Base-by-base conservation (phyloP, 495 filamentous ascomycete species). In the Penicillium salamii region DNA sequence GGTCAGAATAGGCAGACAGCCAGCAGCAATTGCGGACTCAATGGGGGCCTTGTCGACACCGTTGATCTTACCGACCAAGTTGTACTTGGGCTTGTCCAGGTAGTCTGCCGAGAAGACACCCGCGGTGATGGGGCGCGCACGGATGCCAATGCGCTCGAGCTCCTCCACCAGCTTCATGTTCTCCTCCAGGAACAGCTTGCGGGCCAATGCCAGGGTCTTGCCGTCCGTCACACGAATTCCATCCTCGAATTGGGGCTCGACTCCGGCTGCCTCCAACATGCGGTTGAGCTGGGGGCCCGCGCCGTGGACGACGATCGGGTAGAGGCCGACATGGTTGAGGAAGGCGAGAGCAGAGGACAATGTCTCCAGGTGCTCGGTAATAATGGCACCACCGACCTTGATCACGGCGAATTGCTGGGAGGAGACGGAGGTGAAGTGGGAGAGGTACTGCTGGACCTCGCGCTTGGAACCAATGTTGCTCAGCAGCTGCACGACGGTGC, bases 401-500 rank as follows among this genome's bases (percentile, higher is more conserved):
- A 98, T 97, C 42, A 98, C 93, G 57, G 93, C 93, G 69, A 98
- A 98, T 62, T 96, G 90, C 77, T 97, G 92, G 4, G 89, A 95
- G 18, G 92, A 95, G 39, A 97, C 93, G 28, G 91, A 96, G 47
- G 86, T 93, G 78, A 98, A 98, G 65, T 97, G 91, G 41, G 92
- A 95, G 44, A 97, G 85, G 73, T 98, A 97, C 65, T 97, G 95
- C 76, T 97, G 89, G 32, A 96, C 91, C 72, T 98, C 93, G 43
- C 93, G 80, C 80, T 96, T 97, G 40, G 91, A 96, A 36, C 90
- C 91, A 59, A 97, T 93, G 65, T 95, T 96, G 75, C 90, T 96
- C 48, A 97, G 78, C 49, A 97, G 77, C 71, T 96, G 91, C 52
- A 97, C 85, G 33, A 98, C 91, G 46, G 95, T 95, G 21, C 85